Base-by-base conservation (phyloP, 805 yeast species). In the Vanderwaltozyma tropicalis region DNA sequence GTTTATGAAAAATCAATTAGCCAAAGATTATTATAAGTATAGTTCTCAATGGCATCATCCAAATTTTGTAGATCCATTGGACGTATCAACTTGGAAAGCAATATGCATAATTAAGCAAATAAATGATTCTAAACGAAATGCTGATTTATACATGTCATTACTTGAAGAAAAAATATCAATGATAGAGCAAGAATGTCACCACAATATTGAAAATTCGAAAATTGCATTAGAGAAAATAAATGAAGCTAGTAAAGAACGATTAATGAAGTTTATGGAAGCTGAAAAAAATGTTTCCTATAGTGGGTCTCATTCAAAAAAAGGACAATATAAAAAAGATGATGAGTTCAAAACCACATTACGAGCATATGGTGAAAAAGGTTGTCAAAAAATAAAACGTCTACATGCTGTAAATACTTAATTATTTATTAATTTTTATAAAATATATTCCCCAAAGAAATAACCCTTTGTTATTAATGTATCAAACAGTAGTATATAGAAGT, bases 31-130 rank as follows among this genome's bases (percentile, higher is more conserved):
- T 31, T 54, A 54, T 33, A 39, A 32, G 8, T 35, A 42, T 8
- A 30, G 39, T 4, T 20, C 26, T 9, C 34, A 35, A 9, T 49
- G 48, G 52, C 49, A 19, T 32, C 46, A 40, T 18, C 55, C 51
- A 20, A 47, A 38, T 32, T 58, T 58, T 43, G 53, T 50, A 51
- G 62, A 38, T 39, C 53, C 45, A 28, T 43, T 28, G 31, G 49
- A 36, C 39, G 49, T 40, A 17, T 49, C 44, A 17, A 42, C 47
- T 8, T 69, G 73, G 73, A 46, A 40, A 3, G 57, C 62, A 1
- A 39, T 41, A 2, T 52, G 57, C 15, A 46, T 42, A 6, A 43
- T 68, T 10, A 40, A 40, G 3, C 48, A 51, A 31, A 39, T 65
- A 18, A 40, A 36, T 13, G 24, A 41, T 7, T 28, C 41, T 5